A percentile compares a stretch with the other conserved stretches of the same genome.
Conservation (phyloP, 2,329 filamentous ascomycete species). For the Pestalotiopsis sp. region DNA sequence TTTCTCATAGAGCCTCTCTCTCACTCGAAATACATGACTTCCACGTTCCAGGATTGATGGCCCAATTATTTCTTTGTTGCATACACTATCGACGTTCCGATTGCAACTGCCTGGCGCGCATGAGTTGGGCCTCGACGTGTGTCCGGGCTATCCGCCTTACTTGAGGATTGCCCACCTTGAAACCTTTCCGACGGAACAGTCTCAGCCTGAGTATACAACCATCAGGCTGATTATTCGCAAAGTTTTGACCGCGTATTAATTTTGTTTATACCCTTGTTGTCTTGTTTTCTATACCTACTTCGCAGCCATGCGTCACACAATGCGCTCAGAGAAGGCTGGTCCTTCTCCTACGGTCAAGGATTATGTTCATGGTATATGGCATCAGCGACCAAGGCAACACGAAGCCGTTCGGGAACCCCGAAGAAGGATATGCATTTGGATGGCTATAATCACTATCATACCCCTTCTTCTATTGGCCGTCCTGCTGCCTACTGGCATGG, state of each 20-base stretch:
- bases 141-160: too few species aligned
- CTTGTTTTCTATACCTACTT: not conserved
- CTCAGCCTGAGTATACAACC: not conserved
- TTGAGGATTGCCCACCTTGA: too few species aligned
- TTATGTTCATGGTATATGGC: not conserved
- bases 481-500: not conserved
- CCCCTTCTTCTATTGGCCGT: conserved; percentile 4
- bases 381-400: not conserved
- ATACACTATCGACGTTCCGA: too few species aligned
- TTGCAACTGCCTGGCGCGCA: too few species aligned
- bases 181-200: too few species aligned
- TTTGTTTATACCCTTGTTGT: not conserved
- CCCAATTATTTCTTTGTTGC: not conserved
- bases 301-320: not conserved
- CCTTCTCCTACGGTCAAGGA: conserved; percentile 5
- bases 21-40: not conserved
- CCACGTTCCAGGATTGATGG: not conserved
- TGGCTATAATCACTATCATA: conserved; percentile 3
- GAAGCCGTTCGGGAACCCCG: not conserved
- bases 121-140: too few species aligned
- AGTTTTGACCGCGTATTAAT: not conserved
- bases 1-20: not conserved
- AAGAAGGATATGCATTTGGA: not conserved
- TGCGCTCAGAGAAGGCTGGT: conserved; percentile 13
- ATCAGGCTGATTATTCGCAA: not conserved